phyloP scores from a whole-genome alignment of 257 asterid genomes.

The Salvia hispanica region DNA sequence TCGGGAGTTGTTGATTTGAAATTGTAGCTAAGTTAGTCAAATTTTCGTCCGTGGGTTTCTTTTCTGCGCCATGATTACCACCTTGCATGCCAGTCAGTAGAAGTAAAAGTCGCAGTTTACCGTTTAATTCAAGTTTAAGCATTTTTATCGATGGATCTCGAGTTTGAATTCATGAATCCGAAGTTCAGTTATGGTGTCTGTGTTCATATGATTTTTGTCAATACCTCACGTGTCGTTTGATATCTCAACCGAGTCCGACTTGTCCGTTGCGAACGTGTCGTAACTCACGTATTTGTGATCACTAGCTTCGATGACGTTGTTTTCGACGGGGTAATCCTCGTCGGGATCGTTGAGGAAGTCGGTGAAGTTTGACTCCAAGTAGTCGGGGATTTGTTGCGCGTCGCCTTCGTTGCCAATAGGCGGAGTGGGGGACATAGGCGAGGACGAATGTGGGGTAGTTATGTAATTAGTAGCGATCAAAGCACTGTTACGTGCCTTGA shows the following conservation, averaged over 20 bases:
- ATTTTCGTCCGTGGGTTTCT: too few relatives aligned
- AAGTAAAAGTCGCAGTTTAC: too few relatives aligned
- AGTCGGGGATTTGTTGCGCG: conserved; percentile 40
- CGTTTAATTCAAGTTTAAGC: too few relatives aligned
- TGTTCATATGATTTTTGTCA: too few relatives aligned
- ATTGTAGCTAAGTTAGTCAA: too few relatives aligned
- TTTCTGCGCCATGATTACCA: too few relatives aligned
- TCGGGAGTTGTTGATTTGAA: too few relatives aligned
- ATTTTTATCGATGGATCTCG: too few relatives aligned
- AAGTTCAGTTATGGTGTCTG: too few relatives aligned
- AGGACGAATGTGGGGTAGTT: conserved; percentile 20
- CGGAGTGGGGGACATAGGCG: background rate
- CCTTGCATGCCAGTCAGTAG: too few relatives aligned
- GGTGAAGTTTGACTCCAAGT: conserved; percentile 49
- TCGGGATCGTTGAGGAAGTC: conserved; percentile 62
- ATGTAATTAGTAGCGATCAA: conserved; percentile 26
- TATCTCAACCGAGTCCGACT: conserved; percentile 25
- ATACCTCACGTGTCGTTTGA: conserved; percentile 30
- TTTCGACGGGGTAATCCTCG: conserved; percentile 37
- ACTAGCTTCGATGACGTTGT: background rate
- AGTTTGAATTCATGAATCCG: too few relatives aligned
- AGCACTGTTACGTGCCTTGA: conserved; percentile 62
- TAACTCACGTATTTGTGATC: conserved; percentile 12
- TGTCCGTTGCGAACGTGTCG: conserved; percentile 19
- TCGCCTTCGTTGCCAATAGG: conserved; percentile 25